Base-by-base conservation (phyloP, 2,329 filamentous ascomycete genomes). In the Colletotrichum sp. region DNA sequence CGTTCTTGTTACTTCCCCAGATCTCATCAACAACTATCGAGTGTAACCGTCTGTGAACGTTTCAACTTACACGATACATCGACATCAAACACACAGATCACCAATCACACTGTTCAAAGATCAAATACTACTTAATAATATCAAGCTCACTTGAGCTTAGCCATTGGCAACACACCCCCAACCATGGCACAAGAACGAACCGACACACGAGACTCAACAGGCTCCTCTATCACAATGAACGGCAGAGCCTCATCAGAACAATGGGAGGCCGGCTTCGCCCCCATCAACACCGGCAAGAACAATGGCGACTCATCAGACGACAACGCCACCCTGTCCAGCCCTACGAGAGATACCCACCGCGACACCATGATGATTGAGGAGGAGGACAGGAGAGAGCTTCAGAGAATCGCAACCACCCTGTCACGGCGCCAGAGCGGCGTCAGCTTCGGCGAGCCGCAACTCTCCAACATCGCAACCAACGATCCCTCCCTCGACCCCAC, bases 401-500 rank as follows among this genome's bases (percentile, higher is more conserved):
- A 84, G 24, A 80, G 81, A 6, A 84, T 87, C 48, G 86, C 86
- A 2, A 86, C 85, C 1, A 82, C 80, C 3, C 82, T 87, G 1
- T 86, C 85, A 1, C 83, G 81, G 1, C 82, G 80, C 1, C 83
- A 83, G 6, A 82, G 81, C 18, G 83, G 82, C 8, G 78, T 77
- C 38, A 77, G 79, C 15, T 78, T 78, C 6, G 77, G 72, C n/a
- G 79, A 72, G 3, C 67, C 75, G 1, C 70, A 67, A 2, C 76
- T 48, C 8, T 52, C 68, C 9, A 72, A 58, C 13, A 34, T 69
- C 48, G 38, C 65, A 18, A 60, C 74, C 5, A 77, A 81, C 43
- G 83, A 85, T 30, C 81, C 85, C 0, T 79, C 79, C 4, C 74
- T 87, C 3, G 82, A 88, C 68, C 87, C 87, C 0, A 77, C 81